phyloP scores from a whole-genome alignment of 345 rosid genomes.

The Ceriops zippeliana region DNA sequence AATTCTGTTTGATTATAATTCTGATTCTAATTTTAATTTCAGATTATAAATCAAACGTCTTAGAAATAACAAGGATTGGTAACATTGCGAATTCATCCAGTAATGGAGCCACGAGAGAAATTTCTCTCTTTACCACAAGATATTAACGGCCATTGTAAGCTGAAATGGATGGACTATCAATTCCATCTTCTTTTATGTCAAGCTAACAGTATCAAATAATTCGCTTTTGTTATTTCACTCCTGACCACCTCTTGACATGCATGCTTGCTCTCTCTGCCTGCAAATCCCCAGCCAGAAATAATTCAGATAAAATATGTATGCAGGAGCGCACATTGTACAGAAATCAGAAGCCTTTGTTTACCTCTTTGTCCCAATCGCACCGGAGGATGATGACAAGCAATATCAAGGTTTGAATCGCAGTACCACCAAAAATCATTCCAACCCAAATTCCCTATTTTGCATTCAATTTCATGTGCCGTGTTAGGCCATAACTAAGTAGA shows the following conservation, averaged over 20 bases:
- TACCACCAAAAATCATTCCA: conserved; percentile 90
- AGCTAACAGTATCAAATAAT: neutral
- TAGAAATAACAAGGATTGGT: no score
- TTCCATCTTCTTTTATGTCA: neutral
- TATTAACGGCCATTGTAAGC: no score
- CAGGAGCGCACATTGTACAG: neutral
- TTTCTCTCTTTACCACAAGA: no score
- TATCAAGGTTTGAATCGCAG: conserved; percentile 62
- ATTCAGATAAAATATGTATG: no score
- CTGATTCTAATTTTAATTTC: no score
- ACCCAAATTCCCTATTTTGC: conserved; percentile 74
- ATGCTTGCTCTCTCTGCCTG: conserved; percentile 68
- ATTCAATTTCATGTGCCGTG: neutral
- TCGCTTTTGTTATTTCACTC: conserved; percentile 3
- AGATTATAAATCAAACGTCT: no score
- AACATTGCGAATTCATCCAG: no score
- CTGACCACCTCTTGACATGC: conserved; percentile 61
- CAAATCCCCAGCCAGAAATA: conserved; percentile 2
- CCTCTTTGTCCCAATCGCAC: conserved; percentile 87
- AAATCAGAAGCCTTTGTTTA: neutral
- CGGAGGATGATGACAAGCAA: conserved; percentile 44
- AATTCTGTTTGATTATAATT: no score
- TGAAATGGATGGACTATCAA: neutral
- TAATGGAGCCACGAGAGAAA: no score
- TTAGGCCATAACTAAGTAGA: neutral